Percentiles rank a stretch among this genome's conserved stretches.
Conservation (phyloP, 2,329 filamentous ascomycete genomes). For the Aspergillus alliaceus region DNA sequence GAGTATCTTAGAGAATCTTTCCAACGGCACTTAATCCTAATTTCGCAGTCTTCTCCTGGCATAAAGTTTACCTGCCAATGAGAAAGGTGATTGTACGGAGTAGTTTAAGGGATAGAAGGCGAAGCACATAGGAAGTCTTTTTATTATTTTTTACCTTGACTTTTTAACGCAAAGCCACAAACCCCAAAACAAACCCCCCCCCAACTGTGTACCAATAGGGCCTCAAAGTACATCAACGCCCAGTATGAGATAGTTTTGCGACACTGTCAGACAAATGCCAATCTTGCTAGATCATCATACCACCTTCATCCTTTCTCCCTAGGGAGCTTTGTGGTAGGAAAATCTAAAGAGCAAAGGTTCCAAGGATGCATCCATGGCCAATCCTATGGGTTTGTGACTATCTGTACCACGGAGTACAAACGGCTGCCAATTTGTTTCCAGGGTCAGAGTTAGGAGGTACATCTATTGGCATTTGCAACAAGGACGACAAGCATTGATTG, state of each 20-base stretch:
- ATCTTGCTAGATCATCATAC: background rate
- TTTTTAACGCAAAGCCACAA: background rate
- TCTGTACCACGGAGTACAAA: background rate
- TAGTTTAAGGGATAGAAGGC: background rate
- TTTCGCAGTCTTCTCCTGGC: slow-evolving; percentile 2
- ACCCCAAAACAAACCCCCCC: no score
- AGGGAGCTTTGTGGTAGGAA: background rate
- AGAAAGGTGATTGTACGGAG: background rate
- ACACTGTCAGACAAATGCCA: background rate
- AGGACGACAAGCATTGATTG: background rate
- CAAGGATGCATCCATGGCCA: background rate
- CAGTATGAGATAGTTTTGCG: background rate
- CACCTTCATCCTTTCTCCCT: background rate
- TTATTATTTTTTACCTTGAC: background rate
- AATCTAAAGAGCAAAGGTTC: background rate
- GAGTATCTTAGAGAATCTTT: background rate
- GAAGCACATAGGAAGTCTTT: background rate
- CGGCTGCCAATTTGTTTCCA: background rate
- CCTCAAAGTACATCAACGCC: background rate
- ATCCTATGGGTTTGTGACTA: background rate
- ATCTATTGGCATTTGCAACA: no score
- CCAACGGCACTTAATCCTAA: background rate
- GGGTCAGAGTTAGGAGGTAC: background rate
- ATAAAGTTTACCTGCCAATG: slow-evolving; percentile 5
- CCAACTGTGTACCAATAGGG: background rate